These are phyloP conservation scores for Beauveria australis DNA, from an alignment of 2,329 filamentous ascomycete genomes.

Conservation along the genomic window DNA sequence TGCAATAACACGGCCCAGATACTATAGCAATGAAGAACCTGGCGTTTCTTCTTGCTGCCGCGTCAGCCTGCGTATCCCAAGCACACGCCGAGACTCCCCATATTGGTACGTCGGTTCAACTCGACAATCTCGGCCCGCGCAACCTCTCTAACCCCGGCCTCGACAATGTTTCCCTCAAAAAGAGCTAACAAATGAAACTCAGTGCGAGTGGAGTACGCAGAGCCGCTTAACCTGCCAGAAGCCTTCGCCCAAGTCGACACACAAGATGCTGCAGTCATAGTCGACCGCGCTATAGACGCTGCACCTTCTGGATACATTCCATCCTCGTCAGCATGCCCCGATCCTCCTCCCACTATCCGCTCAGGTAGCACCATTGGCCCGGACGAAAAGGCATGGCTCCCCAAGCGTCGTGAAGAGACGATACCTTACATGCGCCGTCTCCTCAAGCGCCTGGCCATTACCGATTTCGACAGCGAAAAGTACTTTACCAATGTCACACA, in stretches of 20 bases:
- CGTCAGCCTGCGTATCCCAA: background rate
- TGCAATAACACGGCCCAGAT: background rate
- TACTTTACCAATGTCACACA: conserved; percentile 60
- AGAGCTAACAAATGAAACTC: background rate
- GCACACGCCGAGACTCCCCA: background rate
- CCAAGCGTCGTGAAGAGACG: conserved; percentile 58
- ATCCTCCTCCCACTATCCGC: conserved; percentile 8
- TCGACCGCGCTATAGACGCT: background rate
- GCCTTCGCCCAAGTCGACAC: background rate
- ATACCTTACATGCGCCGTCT: conserved; percentile 61
- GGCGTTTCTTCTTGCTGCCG: conserved; percentile 1
- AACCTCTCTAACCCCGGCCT: background rate
- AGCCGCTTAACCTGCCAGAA: background rate
- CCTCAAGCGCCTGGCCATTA: conserved; percentile 58
- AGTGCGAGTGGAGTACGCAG: background rate
- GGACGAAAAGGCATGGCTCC: conserved; percentile 47
- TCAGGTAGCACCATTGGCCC: conserved; percentile 2
- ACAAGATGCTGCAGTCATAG: background rate
- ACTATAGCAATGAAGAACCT: conserved; percentile 3
- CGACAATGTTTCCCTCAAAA: background rate
- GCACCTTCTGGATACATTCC: conserved; percentile 9
- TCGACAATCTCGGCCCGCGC: background rate
- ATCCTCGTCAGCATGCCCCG: background rate
- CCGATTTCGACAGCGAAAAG: conserved; percentile 56
- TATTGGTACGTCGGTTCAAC: background rate